These are phyloP conservation scores for Purshia tridentata DNA, from an alignment of 306 rosid species.

Conservation along the genomic window DNA sequence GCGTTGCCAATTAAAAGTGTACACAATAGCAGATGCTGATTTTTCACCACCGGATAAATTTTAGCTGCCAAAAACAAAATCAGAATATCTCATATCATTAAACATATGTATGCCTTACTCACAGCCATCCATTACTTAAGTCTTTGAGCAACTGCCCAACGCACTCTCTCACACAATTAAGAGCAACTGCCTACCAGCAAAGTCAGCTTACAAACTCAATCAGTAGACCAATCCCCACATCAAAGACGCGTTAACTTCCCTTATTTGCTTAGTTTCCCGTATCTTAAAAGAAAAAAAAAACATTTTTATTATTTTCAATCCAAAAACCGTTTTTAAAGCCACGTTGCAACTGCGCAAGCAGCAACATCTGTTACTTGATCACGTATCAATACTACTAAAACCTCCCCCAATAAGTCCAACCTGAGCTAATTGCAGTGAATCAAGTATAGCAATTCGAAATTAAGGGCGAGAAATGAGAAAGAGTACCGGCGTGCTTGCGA, in stretches of 20 bases:
- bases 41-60: slow-evolving; percentile 92
- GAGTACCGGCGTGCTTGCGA: slow-evolving; percentile 69
- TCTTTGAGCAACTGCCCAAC: too few species aligned
- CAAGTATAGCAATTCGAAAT: neutral
- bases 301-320: neutral
- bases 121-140: neutral
- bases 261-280: neutral
- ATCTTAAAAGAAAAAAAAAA: neutral
- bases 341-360: neutral
- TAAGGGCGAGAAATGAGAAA: neutral
- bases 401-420: neutral
- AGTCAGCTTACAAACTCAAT: too few species aligned
- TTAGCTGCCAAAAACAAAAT: slow-evolving; percentile 59
- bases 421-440: neutral
- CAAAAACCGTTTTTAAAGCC: slow-evolving; percentile 11
- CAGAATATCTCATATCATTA: neutral
- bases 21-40: slow-evolving; percentile 93
- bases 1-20: slow-evolving; percentile 95
- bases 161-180: too few species aligned
- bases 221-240: too few species aligned
- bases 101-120: neutral
- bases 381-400: neutral
- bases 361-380: neutral
- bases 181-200: too few species aligned
- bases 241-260: too few species aligned